These are phyloP conservation scores for Boletus holoroseus DNA, from an alignment of 1,284 basidiomycete species.

Conservation along the genomic window DNA sequence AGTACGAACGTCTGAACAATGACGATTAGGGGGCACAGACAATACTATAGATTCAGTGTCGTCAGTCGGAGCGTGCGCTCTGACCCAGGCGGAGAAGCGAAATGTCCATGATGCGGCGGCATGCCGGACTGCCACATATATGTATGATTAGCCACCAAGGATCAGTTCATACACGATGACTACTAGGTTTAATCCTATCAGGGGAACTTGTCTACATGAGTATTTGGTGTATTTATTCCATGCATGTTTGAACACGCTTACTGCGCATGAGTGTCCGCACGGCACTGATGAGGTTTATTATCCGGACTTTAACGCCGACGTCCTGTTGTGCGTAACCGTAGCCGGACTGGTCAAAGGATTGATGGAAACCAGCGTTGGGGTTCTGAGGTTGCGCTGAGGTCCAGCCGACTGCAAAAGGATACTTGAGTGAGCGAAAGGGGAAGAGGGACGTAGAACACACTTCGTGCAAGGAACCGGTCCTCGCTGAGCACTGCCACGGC, in stretches of 20 bases:
- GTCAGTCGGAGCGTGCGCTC: conserved; percentile 5
- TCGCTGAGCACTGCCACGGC: conserved; percentile 92
- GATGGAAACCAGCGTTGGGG: conserved; percentile 52
- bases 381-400: conserved; percentile 62
- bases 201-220: conserved; percentile 59
- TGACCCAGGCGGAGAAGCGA: conserved; percentile 12
- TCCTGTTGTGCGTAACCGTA: conserved; percentile 53
- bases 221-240: conserved; percentile 10
- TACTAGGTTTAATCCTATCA: conserved; percentile 77
- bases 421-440: conserved; percentile 6
- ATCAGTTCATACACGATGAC: conserved; percentile 80
- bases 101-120: conserved; percentile 12
- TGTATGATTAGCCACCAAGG: conserved; percentile 43
- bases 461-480: conserved; percentile 89
- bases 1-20: conserved; percentile 60
- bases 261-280: conserved; percentile 94
- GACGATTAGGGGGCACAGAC: conserved; percentile 22
- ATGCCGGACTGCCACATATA: conserved; percentile 13
- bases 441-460: conserved; percentile 47
- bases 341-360: conserved; percentile 61
- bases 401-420: conserved; percentile 76
- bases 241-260: conserved; percentile 39
- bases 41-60: conserved; percentile 9
- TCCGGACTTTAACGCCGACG: conserved; percentile 73
- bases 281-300: conserved; percentile 89